Percentiles rank a stretch among this genome's conserved stretches.
Conservation (phyloP, 192 early-diverging fungal species). For the Coemansia sp. region DNA sequence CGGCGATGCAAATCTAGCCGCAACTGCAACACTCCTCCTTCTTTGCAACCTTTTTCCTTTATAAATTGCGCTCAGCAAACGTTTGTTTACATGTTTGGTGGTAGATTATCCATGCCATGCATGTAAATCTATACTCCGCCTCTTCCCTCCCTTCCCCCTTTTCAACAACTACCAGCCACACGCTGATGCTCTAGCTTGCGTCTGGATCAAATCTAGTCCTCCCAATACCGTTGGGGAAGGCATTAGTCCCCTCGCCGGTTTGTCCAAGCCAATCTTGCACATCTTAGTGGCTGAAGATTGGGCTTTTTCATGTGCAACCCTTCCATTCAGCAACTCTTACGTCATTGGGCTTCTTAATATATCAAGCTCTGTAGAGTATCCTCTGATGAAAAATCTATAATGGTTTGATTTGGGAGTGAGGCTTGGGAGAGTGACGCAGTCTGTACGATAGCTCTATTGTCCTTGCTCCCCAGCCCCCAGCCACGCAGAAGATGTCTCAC, state of each 20-base stretch:
- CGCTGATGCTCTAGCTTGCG: not conserved
- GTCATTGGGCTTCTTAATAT: not conserved
- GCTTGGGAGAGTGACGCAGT: not conserved
- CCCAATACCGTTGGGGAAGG: not conserved
- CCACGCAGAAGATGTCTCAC: not conserved
- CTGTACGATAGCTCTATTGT: not conserved
- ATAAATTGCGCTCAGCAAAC: not conserved
- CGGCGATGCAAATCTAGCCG: not conserved
- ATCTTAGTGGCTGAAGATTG: not conserved
- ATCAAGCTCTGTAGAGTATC: not conserved
- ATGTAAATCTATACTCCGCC: conserved; percentile 5
- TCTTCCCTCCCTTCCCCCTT: not conserved
- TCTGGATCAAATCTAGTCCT: not conserved
- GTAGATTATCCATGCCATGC: not conserved
- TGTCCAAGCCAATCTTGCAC: not conserved
- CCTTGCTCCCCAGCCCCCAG: not conserved
- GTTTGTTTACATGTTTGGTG: conserved; percentile 2
- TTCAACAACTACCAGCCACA: not conserved
- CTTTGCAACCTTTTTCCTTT: not conserved
- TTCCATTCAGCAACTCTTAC: not conserved
- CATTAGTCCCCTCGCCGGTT: not conserved
- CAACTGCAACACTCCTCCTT: not conserved
- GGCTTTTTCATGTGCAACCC: not conserved
- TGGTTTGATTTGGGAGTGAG: not conserved
- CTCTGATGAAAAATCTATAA: not conserved